Evolutionary conservation across 805 yeast genomes (phyloP).

Genomic region (Candida rishiriensis): DNA sequence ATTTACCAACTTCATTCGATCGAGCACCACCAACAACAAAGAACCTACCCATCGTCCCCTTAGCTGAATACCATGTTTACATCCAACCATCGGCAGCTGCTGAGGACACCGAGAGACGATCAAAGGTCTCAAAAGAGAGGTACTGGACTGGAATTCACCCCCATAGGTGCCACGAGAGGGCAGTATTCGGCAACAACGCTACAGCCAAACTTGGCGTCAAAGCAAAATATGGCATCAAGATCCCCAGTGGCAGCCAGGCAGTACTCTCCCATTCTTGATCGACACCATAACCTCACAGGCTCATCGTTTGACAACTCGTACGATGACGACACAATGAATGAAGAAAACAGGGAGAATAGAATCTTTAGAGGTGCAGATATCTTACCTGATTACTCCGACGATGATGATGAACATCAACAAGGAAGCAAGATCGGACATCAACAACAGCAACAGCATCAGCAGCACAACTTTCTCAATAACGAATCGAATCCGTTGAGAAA

Average conservation of each 20-base stretch:
- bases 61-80: constrained; percentile 24
- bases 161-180: constrained; percentile 31
- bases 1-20: no score
- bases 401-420: constrained; percentile 8
- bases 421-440: constrained; percentile 3
- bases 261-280: constrained; percentile 2
- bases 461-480: constrained; percentile 11
- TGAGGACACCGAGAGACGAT: constrained; percentile 26
- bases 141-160: constrained; percentile 36
- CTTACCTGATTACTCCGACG: constrained; percentile 19
- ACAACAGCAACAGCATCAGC: not conserved
- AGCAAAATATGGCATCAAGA: constrained; percentile 10
- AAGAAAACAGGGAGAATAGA: constrained; percentile 13
- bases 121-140: constrained; percentile 15
- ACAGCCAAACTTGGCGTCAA: constrained; percentile 14
- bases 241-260: constrained; percentile 11
- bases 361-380: constrained; percentile 24
- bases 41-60: no score
- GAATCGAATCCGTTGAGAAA: constrained; percentile 21
- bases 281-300: constrained; percentile 3
- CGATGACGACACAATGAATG: constrained; percentile 13
- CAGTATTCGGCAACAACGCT: constrained; percentile 10
- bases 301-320: constrained; percentile 23
- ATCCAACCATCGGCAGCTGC: constrained; percentile 22
- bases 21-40: no score